Base-by-base conservation (phyloP, 176 grass and related monocot species). In the Juncus inflexus region DNA sequence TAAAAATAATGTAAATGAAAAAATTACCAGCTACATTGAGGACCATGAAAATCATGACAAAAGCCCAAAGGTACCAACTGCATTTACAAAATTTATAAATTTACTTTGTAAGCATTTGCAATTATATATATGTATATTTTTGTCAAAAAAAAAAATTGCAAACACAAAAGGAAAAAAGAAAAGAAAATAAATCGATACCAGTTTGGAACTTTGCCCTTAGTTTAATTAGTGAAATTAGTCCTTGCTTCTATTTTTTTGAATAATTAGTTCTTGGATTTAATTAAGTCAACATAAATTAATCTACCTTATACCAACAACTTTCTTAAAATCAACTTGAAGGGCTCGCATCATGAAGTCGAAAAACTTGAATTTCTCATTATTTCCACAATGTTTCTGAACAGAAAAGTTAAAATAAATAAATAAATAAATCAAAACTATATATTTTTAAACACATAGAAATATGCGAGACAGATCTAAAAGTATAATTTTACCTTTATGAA, bases 41-140 rank as follows among this genome's bases (percentile, higher is more conserved):
- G 12, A 97, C 45, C 70, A 97, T 72, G 43, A 97, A 89, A 64
- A 97, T 16, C 72, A 97, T 86, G 6, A 97, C 68, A 80, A 97
- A 55, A 36, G 42, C 47, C 94, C 94, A 97, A 51, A 97, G 85
- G 72, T 97, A 89, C 80, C 82, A 97, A n/a, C 94, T 97, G 80
- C 52, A 73, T 64, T 69, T 40, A 2, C 43, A 47, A 47, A 47
- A 47, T 28, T 28, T 28, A 28, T 28, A 28, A 28, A 28, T 28
- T 28, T 28, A 28, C 19, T 28, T 28, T 28, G 19, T 28, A 28
- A 28, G 19, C 19, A 28, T 28, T 28, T 28, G 19, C 19, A 28
- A 28, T 28, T 28, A 28, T 28, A 28, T 28, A 28, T 28, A 28
- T 28, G 19, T 28, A 28, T 28, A 28, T 28, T 28, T 28, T 28